These are phyloP conservation scores for Malus hybrid DNA, from an alignment of 331 rosid genomes.

Conservation along the genomic window DNA sequence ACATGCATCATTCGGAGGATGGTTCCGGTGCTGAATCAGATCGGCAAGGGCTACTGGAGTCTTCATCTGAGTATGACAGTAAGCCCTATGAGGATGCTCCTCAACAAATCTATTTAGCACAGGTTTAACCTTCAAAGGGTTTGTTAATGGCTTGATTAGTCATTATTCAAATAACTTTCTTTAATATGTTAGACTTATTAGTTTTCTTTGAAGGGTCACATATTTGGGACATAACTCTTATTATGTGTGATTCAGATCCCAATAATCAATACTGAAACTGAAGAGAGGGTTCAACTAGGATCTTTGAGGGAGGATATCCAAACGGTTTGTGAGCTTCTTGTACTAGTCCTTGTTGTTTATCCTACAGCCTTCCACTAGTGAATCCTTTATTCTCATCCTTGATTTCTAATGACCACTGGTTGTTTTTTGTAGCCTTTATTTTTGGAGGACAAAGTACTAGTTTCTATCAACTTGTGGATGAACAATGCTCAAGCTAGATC, in stretches of 20 bases:
- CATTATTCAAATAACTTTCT: background rate
- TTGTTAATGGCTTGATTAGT: background rate
- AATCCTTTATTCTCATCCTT: background rate
- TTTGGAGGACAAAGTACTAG: slow-evolving; percentile 45
- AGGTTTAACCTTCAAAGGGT: slow-evolving; percentile 39
- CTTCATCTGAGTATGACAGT: slow-evolving; percentile 15
- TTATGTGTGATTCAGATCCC: slow-evolving; percentile 45
- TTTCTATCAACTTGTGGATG: slow-evolving; percentile 85
- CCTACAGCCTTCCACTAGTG: background rate
- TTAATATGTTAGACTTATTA: background rate
- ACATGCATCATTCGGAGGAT: slow-evolving; percentile 21
- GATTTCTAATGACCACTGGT: slow-evolving; percentile 6
- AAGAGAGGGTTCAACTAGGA: slow-evolving; percentile 59
- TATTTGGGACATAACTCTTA: slow-evolving; percentile 1
- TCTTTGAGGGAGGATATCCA: slow-evolving; percentile 49
- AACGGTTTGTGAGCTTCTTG: slow-evolving; percentile 34
- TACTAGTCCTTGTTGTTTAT: slow-evolving; percentile 10
- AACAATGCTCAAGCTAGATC: slow-evolving; percentile 68
- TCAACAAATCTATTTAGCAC: slow-evolving; percentile 73
- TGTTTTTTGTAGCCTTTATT: slow-evolving; percentile 52
- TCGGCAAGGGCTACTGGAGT: slow-evolving; percentile 11
- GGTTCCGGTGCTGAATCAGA: slow-evolving; percentile 16
- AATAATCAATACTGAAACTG: slow-evolving; percentile 35
- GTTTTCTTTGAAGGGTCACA: background rate
- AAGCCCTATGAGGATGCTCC: slow-evolving; percentile 40